These are phyloP conservation scores for Bruguiera sexangula DNA, from an alignment of 345 rosid species.

Conservation along the genomic window DNA sequence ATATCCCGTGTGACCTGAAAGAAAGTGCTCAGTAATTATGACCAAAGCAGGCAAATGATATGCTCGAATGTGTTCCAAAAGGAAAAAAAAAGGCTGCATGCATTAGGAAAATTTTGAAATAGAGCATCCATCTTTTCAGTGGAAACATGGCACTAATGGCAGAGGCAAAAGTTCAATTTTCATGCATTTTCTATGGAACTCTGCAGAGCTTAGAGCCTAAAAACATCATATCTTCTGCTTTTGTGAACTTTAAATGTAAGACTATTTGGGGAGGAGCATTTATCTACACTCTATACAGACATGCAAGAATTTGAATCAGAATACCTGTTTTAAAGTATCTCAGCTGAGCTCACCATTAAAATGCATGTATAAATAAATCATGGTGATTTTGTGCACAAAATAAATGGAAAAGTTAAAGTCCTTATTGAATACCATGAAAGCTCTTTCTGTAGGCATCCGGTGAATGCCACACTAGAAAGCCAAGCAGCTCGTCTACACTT, in stretches of 20 bases:
- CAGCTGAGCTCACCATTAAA: background rate
- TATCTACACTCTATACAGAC: background rate
- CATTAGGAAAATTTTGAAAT: background rate
- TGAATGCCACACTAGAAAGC: slow-evolving; percentile 38
- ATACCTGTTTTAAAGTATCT: background rate
- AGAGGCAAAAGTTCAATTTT: no score
- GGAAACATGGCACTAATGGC: background rate
- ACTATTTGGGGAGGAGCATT: background rate
- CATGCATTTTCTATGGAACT: no score
- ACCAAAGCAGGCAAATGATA: slow-evolving; percentile 8
- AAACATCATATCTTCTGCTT: background rate
- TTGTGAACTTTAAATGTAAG: slow-evolving; percentile 1
- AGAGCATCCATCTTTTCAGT: background rate
- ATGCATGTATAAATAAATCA: background rate
- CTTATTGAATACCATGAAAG: slow-evolving; percentile 51
- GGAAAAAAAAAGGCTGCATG: background rate
- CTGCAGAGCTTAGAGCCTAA: background rate
- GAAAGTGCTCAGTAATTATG: background rate
- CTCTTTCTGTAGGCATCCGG: slow-evolving; percentile 45
- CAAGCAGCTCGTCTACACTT: slow-evolving; percentile 36
- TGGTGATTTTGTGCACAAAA: background rate
- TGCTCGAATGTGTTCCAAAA: slow-evolving; percentile 1
- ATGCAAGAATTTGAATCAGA: background rate
- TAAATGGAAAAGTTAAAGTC: slow-evolving; percentile 4
- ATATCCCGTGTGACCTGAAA: slow-evolving; percentile 57